Percentiles rank a stretch among this genome's conserved stretches.
These are phyloP conservation scores for Talaromyces albobiverticillius DNA, from an alignment of 2,329 filamentous ascomycete species.

Conservation along the genomic window DNA sequence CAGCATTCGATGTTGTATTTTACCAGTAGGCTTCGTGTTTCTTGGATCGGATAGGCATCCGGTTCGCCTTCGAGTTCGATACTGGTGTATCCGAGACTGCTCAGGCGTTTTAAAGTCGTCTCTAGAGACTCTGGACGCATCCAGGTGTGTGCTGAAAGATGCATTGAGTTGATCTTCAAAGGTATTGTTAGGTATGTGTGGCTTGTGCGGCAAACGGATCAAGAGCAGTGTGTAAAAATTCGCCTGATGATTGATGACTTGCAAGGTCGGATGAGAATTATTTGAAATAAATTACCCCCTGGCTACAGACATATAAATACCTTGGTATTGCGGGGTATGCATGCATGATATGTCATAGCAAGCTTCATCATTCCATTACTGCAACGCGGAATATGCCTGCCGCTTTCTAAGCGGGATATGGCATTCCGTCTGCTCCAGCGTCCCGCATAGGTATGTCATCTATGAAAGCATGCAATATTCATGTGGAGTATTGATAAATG, in stretches of 20 bases:
- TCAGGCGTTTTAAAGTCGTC: constrained; percentile 7
- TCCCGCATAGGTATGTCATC: too few relatives aligned
- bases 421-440: too few relatives aligned
- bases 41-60: neutral
- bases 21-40: neutral
- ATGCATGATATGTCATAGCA: too few relatives aligned
- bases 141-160: constrained; percentile 11
- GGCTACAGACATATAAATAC: too few relatives aligned
- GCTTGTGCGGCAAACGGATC: too few relatives aligned
- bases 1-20: constrained; percentile 15
- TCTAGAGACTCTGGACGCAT: constrained; percentile 12
- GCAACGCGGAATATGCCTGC: neutral
- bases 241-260: too few relatives aligned
- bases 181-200: too few relatives aligned
- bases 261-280: too few relatives aligned
- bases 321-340: neutral
- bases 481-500: too few relatives aligned
- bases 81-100: constrained; percentile 10
- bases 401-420: neutral
- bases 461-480: too few relatives aligned
- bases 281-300: too few relatives aligned
- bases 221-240: too few relatives aligned
- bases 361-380: neutral
- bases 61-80: constrained; percentile 14
- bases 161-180: constrained; percentile 2